A percentile compares a stretch with the other conserved stretches of the same genome.
Conservation (phyloP, 2,329 filamentous ascomycete species). For the Metarhizium robertsii region DNA sequence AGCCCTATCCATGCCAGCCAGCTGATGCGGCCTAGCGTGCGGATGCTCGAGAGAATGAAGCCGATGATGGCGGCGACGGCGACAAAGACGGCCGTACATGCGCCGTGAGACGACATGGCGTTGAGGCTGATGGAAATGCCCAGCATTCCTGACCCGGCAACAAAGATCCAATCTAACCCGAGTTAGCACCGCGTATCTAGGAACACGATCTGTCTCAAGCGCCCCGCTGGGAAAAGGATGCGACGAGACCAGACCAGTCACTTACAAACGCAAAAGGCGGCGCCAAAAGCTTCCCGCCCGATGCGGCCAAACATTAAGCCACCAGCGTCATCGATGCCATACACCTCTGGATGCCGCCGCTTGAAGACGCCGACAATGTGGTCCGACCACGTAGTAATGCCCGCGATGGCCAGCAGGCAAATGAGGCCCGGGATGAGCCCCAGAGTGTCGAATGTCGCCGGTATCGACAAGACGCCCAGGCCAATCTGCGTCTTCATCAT, state of each 20-base stretch:
- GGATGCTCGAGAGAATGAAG: slow-evolving; percentile 19
- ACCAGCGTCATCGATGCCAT: slow-evolving; percentile 45
- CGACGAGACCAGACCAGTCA: background rate
- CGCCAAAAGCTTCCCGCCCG: slow-evolving; percentile 32
- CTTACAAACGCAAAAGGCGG: slow-evolving; percentile 24
- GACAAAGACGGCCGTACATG: slow-evolving; percentile 16
- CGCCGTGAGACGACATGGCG: slow-evolving; percentile 22
- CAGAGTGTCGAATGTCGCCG: slow-evolving; percentile 32
- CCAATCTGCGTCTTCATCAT: slow-evolving; percentile 40
- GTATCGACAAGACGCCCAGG: slow-evolving; percentile 38
- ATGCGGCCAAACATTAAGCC: slow-evolving; percentile 36
- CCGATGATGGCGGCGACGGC: slow-evolving; percentile 18
- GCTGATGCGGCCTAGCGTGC: slow-evolving; percentile 16
- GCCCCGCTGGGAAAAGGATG: background rate
- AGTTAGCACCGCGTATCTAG: background rate
- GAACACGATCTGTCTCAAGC: too few relatives aligned
- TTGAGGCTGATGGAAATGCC: slow-evolving; percentile 27
- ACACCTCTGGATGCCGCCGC: slow-evolving; percentile 37
- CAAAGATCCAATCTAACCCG: slow-evolving; percentile 11
- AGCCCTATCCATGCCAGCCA: slow-evolving; percentile 19
- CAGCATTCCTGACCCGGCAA: slow-evolving; percentile 29
- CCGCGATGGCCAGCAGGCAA: slow-evolving; percentile 27
- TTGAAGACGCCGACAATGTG: slow-evolving; percentile 42
- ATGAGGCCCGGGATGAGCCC: slow-evolving; percentile 38
- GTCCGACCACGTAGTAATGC: slow-evolving; percentile 38